Base-by-base conservation (phyloP, 495 filamentous ascomycete genomes). In the Hypoxylon trugodes region DNA sequence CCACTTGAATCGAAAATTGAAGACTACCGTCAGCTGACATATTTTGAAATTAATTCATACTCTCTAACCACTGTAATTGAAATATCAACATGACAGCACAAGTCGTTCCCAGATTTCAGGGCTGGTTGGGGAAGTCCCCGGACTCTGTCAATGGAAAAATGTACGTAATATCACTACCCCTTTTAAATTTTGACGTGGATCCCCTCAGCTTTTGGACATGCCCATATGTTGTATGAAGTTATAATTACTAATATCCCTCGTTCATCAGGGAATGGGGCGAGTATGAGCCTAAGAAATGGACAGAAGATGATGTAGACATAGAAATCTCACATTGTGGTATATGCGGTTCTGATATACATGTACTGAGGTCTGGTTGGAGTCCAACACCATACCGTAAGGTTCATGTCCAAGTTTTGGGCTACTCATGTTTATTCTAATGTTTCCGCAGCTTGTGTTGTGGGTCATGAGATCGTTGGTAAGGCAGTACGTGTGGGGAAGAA, bases 311-410 rank as follows among this genome's bases (percentile, higher is more conserved):
- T 74, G 81, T 96, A 43, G 88, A 91, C 69, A 90, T 91, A 60
- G 79, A 86, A 69, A 79, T 96, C 61, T 82, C 89, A 0, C 91
- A 96, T 77, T 95, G 91, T 73, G 90, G 92, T 46, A 86, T 97
- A 66, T 96, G 92, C 74, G 91, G 90, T 25, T 82, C 81, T 43
- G 91, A 96, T 68, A 49, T 93, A 3, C 91, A 96, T 76, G 89
- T 86, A 15, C 77, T 96, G 4, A 79, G 86, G 36, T 88, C 84
- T 28, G 91, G 91, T 62, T 95, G 91, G 89, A 26, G 16, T 18
- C 59, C 63, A 1, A 70, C 67, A 7, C 57, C 58, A 4, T 72
- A 72, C 35, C 67, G 69, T 72, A 57, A 10, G 52, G 49, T 0
- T 67, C 24, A 42, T 55, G 35, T 37, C 30, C 15, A 8, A 7